phyloP scores from a whole-genome alignment of 345 rosid genomes.

The Pistacia atlantica region DNA sequence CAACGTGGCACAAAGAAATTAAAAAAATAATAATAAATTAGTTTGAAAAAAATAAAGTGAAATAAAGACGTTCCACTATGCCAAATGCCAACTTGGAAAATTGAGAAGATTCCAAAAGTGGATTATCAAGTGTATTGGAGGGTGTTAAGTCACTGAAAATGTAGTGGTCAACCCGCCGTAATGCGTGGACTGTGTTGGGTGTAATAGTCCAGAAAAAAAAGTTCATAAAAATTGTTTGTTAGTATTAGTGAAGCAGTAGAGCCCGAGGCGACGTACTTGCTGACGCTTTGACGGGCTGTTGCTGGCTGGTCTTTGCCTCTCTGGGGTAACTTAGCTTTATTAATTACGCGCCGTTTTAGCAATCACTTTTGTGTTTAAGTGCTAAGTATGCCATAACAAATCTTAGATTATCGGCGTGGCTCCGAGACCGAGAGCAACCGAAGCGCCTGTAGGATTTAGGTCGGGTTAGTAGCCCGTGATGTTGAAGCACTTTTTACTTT shows the following conservation, averaged over 20 bases:
- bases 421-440: background rate
- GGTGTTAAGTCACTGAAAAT: background rate
- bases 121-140: background rate
- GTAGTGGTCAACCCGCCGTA: constrained; percentile 2
- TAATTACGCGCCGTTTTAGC: background rate
- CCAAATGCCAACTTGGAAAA: background rate
- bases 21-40: too few relatives aligned
- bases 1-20: background rate
- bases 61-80: too few relatives aligned
- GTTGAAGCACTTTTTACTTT: background rate
- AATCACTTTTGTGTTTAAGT: background rate
- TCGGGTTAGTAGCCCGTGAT: background rate
- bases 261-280: constrained; percentile 20
- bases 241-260: background rate
- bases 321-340: background rate
- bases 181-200: background rate
- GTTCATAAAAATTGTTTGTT: background rate
- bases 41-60: too few relatives aligned
- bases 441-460: background rate
- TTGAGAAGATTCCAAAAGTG: background rate
- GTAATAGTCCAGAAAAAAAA: background rate
- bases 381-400: background rate
- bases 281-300: background rate
- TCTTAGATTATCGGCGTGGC: background rate
- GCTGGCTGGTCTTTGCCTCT: background rate